Evolutionary conservation across 805 yeast genomes (phyloP), one percentile per base, ranked within the genome.

Genomic region (Ogataea henricii): DNA sequence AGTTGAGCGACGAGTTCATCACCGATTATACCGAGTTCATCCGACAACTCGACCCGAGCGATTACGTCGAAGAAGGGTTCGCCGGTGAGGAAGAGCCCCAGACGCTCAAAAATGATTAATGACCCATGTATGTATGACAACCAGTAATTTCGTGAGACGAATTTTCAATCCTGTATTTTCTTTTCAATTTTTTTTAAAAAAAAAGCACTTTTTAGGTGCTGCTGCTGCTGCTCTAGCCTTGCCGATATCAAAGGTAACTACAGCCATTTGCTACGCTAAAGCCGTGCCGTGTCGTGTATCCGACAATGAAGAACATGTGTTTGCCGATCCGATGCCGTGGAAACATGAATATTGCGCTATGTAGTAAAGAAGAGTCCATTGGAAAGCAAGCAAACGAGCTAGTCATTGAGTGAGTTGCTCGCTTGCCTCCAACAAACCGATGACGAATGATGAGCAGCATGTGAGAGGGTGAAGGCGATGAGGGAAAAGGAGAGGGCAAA

Each of bases 1-100:
- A 89, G 70, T 84, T 89, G 52, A 96, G 49, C 17, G 51, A 95
- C 40, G 97, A 89, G 68, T 89, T 86, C 68, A 96, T 96, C 18
- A 87, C 87, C 63, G 96, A 89, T 66, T 89, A 87, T 63, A 94
- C 89, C 43, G 97, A 89, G 72, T 91, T 89, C 9, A 79, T 96
- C 66, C 78, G 96, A 62, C 94, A 87, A 68, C 85, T 82, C n/a
- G 52, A 60, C 32, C 63, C 65, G 13, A 41, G 33, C 18, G 63
- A 59, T 45, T 60, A 47, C 36, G 26, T 43, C 10, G 51, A 45
- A 14, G 55, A 34, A 16, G 17, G 4, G 16, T n/a, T n/a, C n/a
- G 34, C 12, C 8, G 18, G 5, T 27, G 30, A 27, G 13, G 38
- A 34, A 8, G 38, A 34, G 20, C 35, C 35, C 6, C 34, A 33